Evolutionary conservation across 1,139 yeast genomes (phyloP).

Genomic region (Pichia sp.): DNA sequence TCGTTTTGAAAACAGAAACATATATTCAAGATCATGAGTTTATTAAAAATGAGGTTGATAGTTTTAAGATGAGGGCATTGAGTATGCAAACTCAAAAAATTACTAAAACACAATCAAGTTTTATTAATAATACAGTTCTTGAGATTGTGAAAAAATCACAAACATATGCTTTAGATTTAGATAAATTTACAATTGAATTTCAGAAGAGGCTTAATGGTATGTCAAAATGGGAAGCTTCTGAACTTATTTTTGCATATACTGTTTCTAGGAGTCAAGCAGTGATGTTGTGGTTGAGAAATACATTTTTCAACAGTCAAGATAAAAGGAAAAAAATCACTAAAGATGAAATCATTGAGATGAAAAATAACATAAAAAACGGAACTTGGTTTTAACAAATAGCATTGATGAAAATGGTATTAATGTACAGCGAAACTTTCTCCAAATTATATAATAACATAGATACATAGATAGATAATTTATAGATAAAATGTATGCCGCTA

Average conservation of each 20-base stretch:
- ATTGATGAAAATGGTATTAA: too few relatives aligned
- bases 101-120: conserved; percentile 12
- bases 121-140: conserved; percentile 11
- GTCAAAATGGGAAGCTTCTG: conserved; percentile 36
- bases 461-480: too few relatives aligned
- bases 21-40: conserved; percentile 2
- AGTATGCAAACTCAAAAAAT: conserved; percentile 2
- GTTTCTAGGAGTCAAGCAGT: conserved; percentile 24
- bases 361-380: background rate
- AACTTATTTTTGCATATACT: conserved; percentile 41
- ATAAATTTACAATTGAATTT: conserved; percentile 22
- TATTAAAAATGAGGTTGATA: background rate
- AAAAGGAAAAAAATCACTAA: conserved; percentile 14
- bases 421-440: too few relatives aligned
- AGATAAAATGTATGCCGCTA: too few relatives aligned
- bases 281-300: conserved; percentile 23
- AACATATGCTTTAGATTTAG: conserved; percentile 11
- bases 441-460: too few relatives aligned
- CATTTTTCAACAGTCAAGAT: conserved; percentile 21
- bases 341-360: conserved; percentile 2
- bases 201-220: conserved; percentile 22
- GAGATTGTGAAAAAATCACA: conserved; percentile 15
- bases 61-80: background rate
- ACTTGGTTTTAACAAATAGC: conserved; percentile 9
- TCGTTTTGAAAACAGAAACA: background rate